Percentiles rank a stretch among this genome's conserved stretches.
Conservation (phyloP, 495 filamentous ascomycete species). For the Viridothelium virens region DNA sequence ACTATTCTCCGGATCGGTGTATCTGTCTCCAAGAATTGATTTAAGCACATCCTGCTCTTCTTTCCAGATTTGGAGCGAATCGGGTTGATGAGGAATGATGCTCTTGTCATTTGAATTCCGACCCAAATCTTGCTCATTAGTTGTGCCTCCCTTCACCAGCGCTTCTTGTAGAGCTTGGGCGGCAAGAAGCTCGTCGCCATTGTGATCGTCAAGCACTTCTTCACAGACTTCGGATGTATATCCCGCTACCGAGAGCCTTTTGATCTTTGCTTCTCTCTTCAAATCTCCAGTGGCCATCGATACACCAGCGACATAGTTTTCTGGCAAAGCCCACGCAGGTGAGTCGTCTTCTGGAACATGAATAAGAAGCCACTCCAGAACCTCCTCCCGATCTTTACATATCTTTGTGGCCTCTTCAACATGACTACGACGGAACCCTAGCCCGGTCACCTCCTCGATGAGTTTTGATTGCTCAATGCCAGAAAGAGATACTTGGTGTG, state of each 20-base stretch:
- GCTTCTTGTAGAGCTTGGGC: constrained; percentile 70
- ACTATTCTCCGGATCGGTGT: constrained; percentile 31
- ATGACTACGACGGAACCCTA: constrained; percentile 83
- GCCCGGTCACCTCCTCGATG: constrained; percentile 60
- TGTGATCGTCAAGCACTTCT: constrained; percentile 57
- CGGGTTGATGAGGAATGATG: background rate
- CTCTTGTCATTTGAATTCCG: background rate
- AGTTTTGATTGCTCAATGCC: constrained; percentile 49
- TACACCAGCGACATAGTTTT: constrained; percentile 80
- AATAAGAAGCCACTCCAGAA: constrained; percentile 85
- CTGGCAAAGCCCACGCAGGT: constrained; percentile 80
- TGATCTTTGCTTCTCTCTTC: constrained; percentile 67
- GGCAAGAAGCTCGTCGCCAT: constrained; percentile 67
- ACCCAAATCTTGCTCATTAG: background rate
- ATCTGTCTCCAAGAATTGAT: constrained; percentile 69
- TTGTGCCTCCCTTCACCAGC: constrained; percentile 38
- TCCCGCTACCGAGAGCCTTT: constrained; percentile 70
- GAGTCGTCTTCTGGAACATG: constrained; percentile 96
- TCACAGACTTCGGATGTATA: constrained; percentile 79
- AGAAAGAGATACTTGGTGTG: constrained; percentile 57
- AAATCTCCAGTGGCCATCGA: constrained; percentile 73
- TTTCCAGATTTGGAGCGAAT: constrained; percentile 55
- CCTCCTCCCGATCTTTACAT: constrained; percentile 89
- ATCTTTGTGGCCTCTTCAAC: constrained; percentile 77
- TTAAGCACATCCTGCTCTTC: constrained; percentile 75